Evolutionary conservation across 768 basidiomycete species (phyloP).

Genomic region (Rhodotorula graminis): DNA sequence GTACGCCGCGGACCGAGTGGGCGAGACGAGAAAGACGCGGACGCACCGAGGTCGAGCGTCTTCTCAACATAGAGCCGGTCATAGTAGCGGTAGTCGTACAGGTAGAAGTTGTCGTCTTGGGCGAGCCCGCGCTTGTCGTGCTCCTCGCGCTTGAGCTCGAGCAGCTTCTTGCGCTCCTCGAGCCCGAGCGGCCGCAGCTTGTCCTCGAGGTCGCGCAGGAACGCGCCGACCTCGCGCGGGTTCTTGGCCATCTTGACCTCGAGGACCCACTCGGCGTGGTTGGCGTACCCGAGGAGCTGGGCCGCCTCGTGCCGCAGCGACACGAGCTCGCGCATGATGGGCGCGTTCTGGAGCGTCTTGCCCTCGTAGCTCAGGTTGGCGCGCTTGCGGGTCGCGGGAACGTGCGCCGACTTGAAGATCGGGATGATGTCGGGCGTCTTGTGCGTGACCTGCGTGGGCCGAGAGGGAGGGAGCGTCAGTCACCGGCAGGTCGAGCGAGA

Average conservation of each 20-base stretch:
- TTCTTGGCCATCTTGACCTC: conserved; percentile 58
- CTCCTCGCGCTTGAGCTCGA: conserved; percentile 71
- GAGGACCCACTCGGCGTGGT: conserved; percentile 78
- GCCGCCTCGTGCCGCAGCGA: conserved; percentile 67
- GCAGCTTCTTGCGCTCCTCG: conserved; percentile 63
- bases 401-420: conserved; percentile 71
- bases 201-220: conserved; percentile 67
- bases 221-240: conserved; percentile 60
- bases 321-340: conserved; percentile 63
- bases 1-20: too few species aligned
- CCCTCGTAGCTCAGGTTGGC: conserved; percentile 67
- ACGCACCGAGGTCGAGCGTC: conserved; percentile 3
- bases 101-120: conserved; percentile 57
- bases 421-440: conserved; percentile 80
- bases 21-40: too few species aligned
- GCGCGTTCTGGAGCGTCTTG: conserved; percentile 65
- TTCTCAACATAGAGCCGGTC: conserved; percentile 48
- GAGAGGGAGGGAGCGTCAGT: neutral
- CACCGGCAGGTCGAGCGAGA: neutral
- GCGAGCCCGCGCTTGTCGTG: conserved; percentile 56
- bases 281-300: conserved; percentile 64
- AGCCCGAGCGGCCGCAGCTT: conserved; percentile 68
- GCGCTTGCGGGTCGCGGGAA: conserved; percentile 61
- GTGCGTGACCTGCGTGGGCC: conserved; percentile 65
- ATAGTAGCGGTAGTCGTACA: conserved; percentile 75